Conservation (phyloP, 2,329 filamentous ascomycete species). For the Phaeoacremonium minimum region DNA sequence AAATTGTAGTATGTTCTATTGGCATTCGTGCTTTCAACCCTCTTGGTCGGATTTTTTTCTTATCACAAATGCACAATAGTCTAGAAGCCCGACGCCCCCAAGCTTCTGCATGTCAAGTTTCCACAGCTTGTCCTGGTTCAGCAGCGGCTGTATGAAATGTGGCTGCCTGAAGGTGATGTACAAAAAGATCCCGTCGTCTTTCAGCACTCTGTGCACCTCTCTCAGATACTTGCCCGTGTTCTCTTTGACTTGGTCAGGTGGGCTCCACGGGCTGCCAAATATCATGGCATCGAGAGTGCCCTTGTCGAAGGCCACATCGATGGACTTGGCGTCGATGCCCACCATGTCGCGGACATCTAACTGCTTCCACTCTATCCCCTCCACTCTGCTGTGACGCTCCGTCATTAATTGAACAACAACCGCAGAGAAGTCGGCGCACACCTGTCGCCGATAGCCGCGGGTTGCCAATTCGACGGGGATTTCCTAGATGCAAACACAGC, state of each 20-base stretch:
- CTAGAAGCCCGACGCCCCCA: conserved; percentile 32
- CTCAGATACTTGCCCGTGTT: conserved; percentile 44
- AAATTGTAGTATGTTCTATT: too few species aligned
- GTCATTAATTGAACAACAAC: conserved; percentile 50
- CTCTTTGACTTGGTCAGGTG: conserved; percentile 40
- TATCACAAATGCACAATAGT: conserved; percentile 42
- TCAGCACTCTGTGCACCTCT: conserved; percentile 45
- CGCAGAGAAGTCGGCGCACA: conserved; percentile 53
- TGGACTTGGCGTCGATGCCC: conserved; percentile 27
- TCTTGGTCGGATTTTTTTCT: conserved; percentile 20
- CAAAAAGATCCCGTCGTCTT: conserved; percentile 41
- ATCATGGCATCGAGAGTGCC: conserved; percentile 53
- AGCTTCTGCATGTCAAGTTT: conserved; percentile 36
- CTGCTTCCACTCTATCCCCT: conserved; percentile 41
- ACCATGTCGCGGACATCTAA: conserved; percentile 49
- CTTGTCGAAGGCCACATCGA: conserved; percentile 55
- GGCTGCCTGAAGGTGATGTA: conserved; percentile 51
- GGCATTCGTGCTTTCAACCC: too few species aligned
- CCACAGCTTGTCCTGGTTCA: conserved; percentile 38
- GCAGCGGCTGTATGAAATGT: conserved; percentile 46
- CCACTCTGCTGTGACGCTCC: conserved; percentile 27
- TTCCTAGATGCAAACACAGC: conserved; percentile 27
- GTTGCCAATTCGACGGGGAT: conserved; percentile 42
- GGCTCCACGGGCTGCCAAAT: conserved; percentile 47
- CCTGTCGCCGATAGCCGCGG: conserved; percentile 44